phyloP scores from a whole-genome alignment of 331 rosid genomes.

The Phaseolus coccineus region DNA sequence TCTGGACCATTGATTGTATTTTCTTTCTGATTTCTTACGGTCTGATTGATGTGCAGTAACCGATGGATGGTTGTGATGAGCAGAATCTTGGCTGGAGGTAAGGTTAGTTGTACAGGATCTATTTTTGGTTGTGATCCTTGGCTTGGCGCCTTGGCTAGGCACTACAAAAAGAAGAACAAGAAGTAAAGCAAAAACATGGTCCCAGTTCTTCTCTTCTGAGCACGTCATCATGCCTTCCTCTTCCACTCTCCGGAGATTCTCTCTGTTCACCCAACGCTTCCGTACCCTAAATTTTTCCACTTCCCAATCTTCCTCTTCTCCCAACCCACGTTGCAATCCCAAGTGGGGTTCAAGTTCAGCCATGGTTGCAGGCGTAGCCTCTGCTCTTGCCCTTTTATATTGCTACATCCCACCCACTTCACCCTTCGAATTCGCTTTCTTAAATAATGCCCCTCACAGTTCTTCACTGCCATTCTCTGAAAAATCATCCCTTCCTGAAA shows the following conservation, averaged over 20 bases:
- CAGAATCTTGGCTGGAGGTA: too few relatives aligned
- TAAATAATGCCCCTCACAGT: background rate
- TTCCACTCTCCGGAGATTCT: slow-evolving; percentile 42
- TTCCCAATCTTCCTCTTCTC: background rate
- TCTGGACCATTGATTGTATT: background rate
- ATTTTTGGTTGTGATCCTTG: slow-evolving; percentile 14
- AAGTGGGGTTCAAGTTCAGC: slow-evolving; percentile 33
- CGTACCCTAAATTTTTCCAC: background rate
- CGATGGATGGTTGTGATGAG: too few relatives aligned
- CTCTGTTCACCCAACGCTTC: slow-evolving; percentile 22
- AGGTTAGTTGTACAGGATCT: background rate
- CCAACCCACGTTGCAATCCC: background rate
- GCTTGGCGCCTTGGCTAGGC: background rate
- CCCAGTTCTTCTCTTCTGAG: background rate
- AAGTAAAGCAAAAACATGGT: slow-evolving; percentile 5
- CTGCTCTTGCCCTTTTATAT: slow-evolving; percentile 58
- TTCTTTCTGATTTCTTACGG: too few relatives aligned
- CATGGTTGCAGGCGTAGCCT: slow-evolving; percentile 46
- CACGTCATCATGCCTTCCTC: slow-evolving; percentile 41
- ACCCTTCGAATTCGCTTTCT: background rate
- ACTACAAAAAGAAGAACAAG: slow-evolving; percentile 3
- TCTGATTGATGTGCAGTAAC: too few relatives aligned
- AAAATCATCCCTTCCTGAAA: background rate
- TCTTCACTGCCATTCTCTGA: background rate
- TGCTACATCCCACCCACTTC: slow-evolving; percentile 53